Evolutionary conservation across 495 filamentous ascomycete species (phyloP).

Genomic region (Schizothecium vesticola): DNA sequence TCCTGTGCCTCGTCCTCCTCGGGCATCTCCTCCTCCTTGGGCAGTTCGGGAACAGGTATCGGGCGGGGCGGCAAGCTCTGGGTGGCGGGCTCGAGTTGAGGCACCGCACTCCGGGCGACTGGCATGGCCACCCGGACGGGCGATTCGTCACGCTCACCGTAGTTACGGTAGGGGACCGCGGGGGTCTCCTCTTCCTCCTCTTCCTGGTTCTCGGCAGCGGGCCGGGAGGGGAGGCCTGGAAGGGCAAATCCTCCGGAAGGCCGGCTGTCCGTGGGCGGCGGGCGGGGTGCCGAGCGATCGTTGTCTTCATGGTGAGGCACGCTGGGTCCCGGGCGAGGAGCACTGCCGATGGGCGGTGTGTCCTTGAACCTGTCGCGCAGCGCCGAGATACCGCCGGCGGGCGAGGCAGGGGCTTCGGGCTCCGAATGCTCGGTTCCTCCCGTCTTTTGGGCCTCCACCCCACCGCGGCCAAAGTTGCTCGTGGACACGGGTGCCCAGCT

Average conservation of each 20-base stretch:
- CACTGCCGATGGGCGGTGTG: conserved; percentile 59
- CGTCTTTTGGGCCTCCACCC: conserved; percentile 51
- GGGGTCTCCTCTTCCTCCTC: conserved; percentile 44
- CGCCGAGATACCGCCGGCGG: conserved; percentile 57
- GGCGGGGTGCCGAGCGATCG: conserved; percentile 47
- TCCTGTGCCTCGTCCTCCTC: conserved; percentile 59
- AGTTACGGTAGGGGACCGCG: conserved; percentile 27
- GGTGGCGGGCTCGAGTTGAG: conserved; percentile 48
- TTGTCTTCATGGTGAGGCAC: conserved; percentile 31
- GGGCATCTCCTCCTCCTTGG: conserved; percentile 57
- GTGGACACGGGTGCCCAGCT: conserved; percentile 80
- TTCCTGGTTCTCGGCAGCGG: conserved; percentile 49
- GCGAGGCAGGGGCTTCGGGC: conserved; percentile 38
- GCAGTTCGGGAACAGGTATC: conserved; percentile 47
- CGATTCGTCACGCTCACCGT: conserved; percentile 44
- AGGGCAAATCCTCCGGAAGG: conserved; percentile 66
- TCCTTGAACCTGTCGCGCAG: conserved; percentile 75
- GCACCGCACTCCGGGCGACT: conserved; percentile 57
- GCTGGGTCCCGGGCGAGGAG: conserved; percentile 39
- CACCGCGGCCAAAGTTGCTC: conserved; percentile 60
- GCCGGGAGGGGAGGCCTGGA: conserved; percentile 62
- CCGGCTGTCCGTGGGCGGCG: conserved; percentile 52
- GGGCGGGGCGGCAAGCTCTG: conserved; percentile 42
- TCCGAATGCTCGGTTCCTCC: conserved; percentile 47
- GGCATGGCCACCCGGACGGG: conserved; percentile 87